Evolutionary conservation across 2,329 filamentous ascomycete genomes (phyloP).

Genomic region (Colletotrichum eremochloae): DNA sequence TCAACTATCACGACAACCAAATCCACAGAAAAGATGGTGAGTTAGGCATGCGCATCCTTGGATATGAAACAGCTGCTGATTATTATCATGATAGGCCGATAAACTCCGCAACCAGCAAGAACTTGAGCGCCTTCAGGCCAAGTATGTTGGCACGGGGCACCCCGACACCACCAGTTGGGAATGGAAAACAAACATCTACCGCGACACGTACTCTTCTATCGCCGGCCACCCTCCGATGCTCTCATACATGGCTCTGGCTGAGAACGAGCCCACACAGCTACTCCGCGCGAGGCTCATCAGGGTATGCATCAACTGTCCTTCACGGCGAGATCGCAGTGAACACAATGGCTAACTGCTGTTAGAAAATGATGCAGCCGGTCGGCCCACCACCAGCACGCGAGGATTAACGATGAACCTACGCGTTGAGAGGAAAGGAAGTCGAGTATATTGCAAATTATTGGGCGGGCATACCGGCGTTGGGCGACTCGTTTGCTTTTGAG

Average conservation of each 20-base stretch:
- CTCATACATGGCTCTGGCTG: slow-evolving; percentile 88
- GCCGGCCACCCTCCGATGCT: slow-evolving; percentile 91
- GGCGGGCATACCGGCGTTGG: slow-evolving; percentile 25
- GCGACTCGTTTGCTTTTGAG: slow-evolving; percentile 12
- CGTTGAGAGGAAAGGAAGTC: neutral
- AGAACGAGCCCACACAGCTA: slow-evolving; percentile 87
- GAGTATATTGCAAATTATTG: neutral
- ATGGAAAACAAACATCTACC: slow-evolving; percentile 95
- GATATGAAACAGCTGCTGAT: neutral
- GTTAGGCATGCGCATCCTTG: neutral
- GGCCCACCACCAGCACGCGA: slow-evolving; percentile 71
- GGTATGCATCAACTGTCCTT: slow-evolving; percentile 54
- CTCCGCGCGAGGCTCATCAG: slow-evolving; percentile 85
- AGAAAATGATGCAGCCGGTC: slow-evolving; percentile 77
- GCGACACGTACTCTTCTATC: slow-evolving; percentile 91
- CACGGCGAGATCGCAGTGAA: neutral
- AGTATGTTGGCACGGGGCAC: slow-evolving; percentile 95
- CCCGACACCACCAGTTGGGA: slow-evolving; percentile 98
- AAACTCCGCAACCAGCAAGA: slow-evolving; percentile 98
- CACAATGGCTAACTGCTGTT: slow-evolving; percentile 7
- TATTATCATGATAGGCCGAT: slow-evolving; percentile 75
- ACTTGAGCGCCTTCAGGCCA: slow-evolving; percentile 95
- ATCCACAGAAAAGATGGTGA: slow-evolving; percentile 30
- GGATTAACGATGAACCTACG: slow-evolving; percentile 46
- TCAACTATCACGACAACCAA: neutral